Base-by-base conservation (phyloP, 2,329 filamentous ascomycete genomes). In the Fusarium coffeatum region DNA sequence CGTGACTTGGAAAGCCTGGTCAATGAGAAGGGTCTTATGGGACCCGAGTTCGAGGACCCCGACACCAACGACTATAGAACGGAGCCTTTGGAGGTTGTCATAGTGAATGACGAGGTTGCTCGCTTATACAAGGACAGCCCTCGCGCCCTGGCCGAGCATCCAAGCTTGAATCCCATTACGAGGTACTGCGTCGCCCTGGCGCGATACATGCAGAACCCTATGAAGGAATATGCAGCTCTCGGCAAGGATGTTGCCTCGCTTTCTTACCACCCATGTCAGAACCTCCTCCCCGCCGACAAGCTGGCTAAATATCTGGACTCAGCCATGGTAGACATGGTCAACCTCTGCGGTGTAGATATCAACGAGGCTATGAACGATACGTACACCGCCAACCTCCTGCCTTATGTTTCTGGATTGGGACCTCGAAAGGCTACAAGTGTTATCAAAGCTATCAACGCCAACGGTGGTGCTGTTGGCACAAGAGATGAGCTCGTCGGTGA, bases 311-410 rank as follows among this genome's bases (percentile, higher is more conserved):
- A 93, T 64, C 86, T 99, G 18, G 96, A 99, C 76, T 97, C 93
- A n/a, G 93, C 95, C 46, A 93, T 99, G 89, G 95, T 99, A 13
- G 96, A 99, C 78, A 97, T 97, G 87, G 96, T 99, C 73, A 99
- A 99, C 78, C 89, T 99, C 45, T 94, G 94, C 47, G 96, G 96
- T 76, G 93, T 99, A 40, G 93, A 98, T 75, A 92, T 99, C 76
- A 97, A 98, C 74, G 94, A 98, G 71, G 94, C 94, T 16, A 90
- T 97, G 59, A 86, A 86, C 43, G 93, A 98, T 78, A 78, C 89
- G 2, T 93, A 96, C 75, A 92, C 92, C 11, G 93, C 94, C 16
- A 96, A 95, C 70, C 86, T 99, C 3, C 85, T 99, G 40, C 94
- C 94, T 6, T 99, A 94, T 74, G 89, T 99, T 23, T 93, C 93